Percentiles rank a stretch among this genome's conserved stretches.
These are phyloP conservation scores for Ogataea trehalophila DNA, from an alignment of 805 yeast genomes.

Conservation along the genomic window DNA sequence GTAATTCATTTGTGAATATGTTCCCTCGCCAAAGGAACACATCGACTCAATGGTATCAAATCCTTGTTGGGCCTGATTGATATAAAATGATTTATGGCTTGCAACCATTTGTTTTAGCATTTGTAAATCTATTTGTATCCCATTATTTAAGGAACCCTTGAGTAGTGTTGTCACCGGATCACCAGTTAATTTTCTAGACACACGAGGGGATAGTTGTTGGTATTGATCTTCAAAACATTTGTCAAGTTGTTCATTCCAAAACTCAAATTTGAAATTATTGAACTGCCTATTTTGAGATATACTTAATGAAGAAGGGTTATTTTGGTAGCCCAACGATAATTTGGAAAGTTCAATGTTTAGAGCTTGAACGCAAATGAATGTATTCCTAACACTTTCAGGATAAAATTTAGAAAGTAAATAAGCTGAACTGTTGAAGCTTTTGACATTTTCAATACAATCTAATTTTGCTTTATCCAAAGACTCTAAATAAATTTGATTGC, in stretches of 20 bases:
- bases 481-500: neutral
- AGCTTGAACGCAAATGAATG: constrained; percentile 59
- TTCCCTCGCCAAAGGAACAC: constrained; percentile 77
- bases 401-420: constrained; percentile 62
- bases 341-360: constrained; percentile 55
- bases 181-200: constrained; percentile 21
- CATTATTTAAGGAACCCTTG: constrained; percentile 45
- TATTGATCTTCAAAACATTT: constrained; percentile 31
- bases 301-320: constrained; percentile 24
- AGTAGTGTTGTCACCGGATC: constrained; percentile 66
- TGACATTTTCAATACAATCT: constrained; percentile 42
- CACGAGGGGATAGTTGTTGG: neutral
- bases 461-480: constrained; percentile 32
- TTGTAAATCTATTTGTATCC: constrained; percentile 45
- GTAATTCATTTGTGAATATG: constrained; percentile 69
- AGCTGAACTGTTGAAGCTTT: constrained; percentile 55
- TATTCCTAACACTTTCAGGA: constrained; percentile 58
- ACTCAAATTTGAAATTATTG: constrained; percentile 57
- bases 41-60: constrained; percentile 45
- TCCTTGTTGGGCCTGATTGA: constrained; percentile 40
- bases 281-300: constrained; percentile 27
- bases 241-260: constrained; percentile 64
- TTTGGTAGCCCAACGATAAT: constrained; percentile 25
- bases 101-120: constrained; percentile 57
- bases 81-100: constrained; percentile 50